Conservation (phyloP, 305 asterid genomes). For the Fraxinus sp. region DNA sequence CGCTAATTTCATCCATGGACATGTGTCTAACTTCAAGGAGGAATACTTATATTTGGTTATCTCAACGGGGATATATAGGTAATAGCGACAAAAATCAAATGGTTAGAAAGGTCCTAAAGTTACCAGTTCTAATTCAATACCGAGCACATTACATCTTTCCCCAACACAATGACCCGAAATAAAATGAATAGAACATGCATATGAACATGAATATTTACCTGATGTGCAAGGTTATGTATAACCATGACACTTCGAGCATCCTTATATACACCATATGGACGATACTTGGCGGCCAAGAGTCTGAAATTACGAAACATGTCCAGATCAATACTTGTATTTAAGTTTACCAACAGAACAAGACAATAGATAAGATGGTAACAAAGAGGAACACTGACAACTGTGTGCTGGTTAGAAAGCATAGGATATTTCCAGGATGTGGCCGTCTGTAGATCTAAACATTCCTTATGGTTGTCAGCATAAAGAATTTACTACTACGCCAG, state of each 20-base stretch:
- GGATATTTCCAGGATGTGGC: not conserved
- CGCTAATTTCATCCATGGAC: conserved; percentile 1
- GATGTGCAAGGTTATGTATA: conserved; percentile 95
- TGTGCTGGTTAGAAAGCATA: conserved; percentile 1
- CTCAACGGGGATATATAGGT: not conserved
- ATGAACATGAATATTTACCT: conserved; percentile 40
- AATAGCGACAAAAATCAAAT: not conserved
- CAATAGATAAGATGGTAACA: not conserved
- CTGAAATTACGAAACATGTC: conserved; percentile 43
- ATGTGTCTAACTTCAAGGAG: not conserved
- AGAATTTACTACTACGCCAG: not conserved
- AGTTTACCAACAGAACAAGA: conserved; percentile 5
- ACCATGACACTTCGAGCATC: conserved; percentile 80
- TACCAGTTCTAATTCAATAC: conserved; percentile 5
- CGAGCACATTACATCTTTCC: not conserved
- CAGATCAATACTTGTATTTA: conserved; percentile 19
- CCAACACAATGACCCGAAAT: not conserved
- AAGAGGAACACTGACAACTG: not conserved
- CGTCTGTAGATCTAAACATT: not conserved
- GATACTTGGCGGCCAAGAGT: conserved; percentile 89
- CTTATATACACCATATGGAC: conserved; percentile 85
- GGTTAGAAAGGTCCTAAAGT: not conserved
- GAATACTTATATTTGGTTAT: not conserved
- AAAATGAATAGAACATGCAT: not conserved
- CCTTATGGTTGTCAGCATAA: not conserved